Evolutionary conservation across 2,329 filamentous ascomycete genomes (phyloP).

Genomic region (Trichoderma harzianum): DNA sequence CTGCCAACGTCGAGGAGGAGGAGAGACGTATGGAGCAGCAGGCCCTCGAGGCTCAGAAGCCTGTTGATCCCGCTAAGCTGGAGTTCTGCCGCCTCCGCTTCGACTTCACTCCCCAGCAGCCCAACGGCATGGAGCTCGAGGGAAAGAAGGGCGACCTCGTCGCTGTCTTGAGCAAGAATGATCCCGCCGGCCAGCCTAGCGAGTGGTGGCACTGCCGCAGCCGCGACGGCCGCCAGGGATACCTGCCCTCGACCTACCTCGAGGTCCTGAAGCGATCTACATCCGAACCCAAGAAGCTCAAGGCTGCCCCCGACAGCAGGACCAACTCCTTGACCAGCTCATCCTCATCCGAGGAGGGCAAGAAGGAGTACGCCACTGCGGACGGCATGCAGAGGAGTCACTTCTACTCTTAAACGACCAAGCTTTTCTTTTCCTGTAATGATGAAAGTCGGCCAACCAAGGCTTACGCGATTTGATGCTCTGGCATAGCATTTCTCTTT

Average conservation of each 20-base stretch:
- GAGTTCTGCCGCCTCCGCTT: conserved; percentile 95
- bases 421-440: not conserved
- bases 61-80: conserved; percentile 82
- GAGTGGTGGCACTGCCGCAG: conserved; percentile 98
- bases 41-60: conserved; percentile 48
- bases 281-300: conserved; percentile 50
- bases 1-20: conserved; percentile 80
- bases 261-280: conserved; percentile 63
- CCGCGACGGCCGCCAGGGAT: conserved; percentile 84
- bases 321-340: conserved; percentile 51
- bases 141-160: conserved; percentile 96
- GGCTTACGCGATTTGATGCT: conserved; percentile 2
- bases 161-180: conserved; percentile 86
- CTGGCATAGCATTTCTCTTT: conserved; percentile 4
- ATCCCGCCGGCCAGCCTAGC: conserved; percentile 85
- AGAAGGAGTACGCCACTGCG: conserved; percentile 50
- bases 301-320: conserved; percentile 47
- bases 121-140: conserved; percentile 74
- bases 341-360: conserved; percentile 39
- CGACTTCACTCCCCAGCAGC: conserved; percentile 79
- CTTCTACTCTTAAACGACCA: conserved; percentile 48
- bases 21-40: conserved; percentile 55
- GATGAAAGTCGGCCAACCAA: not conserved
- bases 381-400: conserved; percentile 58
- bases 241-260: conserved; percentile 86